These are phyloP conservation scores for Pleurotus cornucopiae DNA, from an alignment of 768 basidiomycete species.

Conservation along the genomic window DNA sequence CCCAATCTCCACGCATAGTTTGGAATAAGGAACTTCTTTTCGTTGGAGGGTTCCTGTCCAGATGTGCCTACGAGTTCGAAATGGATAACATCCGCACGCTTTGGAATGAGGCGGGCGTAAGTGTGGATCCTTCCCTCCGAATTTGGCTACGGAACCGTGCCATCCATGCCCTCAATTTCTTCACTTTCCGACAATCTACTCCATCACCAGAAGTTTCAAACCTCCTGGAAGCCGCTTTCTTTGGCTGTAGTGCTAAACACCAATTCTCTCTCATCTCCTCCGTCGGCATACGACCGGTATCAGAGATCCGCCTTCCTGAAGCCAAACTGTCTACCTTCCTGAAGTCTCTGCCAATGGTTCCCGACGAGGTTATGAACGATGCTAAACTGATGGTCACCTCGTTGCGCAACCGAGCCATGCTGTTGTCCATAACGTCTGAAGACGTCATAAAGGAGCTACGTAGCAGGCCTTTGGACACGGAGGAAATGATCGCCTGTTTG, in stretches of 20 bases:
- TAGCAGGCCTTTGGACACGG: constrained; percentile 60
- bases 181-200: constrained; percentile 85
- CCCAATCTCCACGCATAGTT: constrained; percentile 30
- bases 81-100: constrained; percentile 52
- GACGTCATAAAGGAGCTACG: constrained; percentile 82
- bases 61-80: constrained; percentile 84
- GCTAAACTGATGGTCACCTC: constrained; percentile 58
- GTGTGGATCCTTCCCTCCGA: constrained; percentile 38
- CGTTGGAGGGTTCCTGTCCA: constrained; percentile 78
- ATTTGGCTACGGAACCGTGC: constrained; percentile 54
- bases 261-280: constrained; percentile 73
- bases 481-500: constrained; percentile 78
- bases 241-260: constrained; percentile 47
- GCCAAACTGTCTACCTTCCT: constrained; percentile 69
- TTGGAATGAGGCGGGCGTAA: constrained; percentile 50
- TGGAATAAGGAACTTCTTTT: constrained; percentile 92
- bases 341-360: constrained; percentile 71
- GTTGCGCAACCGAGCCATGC: constrained; percentile 57
- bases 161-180: constrained; percentile 82
- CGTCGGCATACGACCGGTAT: constrained; percentile 61
- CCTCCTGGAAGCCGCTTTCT: constrained; percentile 75
- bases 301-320: constrained; percentile 72
- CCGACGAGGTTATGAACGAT: constrained; percentile 50
- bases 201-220: constrained; percentile 77
- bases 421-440: constrained; percentile 71